Evolutionary conservation across 108 stramenopile genomes (phyloP).

Genomic region (Fistulifera pelliculosa): DNA sequence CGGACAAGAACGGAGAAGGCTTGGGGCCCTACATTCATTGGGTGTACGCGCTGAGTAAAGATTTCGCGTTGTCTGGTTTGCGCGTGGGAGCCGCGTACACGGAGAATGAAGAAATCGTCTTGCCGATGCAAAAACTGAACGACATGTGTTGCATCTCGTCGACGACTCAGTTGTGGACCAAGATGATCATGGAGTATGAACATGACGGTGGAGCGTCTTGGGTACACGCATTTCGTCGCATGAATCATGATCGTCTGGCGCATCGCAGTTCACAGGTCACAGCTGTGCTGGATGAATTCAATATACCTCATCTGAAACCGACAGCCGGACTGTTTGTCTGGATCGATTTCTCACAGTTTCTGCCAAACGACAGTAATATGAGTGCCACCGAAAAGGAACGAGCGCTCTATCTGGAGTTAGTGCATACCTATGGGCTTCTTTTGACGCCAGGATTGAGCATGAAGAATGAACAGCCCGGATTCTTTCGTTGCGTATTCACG

Average conservation of each 20-base stretch:
- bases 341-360: conserved; percentile 73
- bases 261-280: conserved; percentile 45
- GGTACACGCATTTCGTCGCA: conserved; percentile 38
- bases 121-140: conserved; percentile 74
- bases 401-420: conserved; percentile 51
- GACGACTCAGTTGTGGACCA: conserved; percentile 66
- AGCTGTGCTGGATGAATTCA: conserved; percentile 37
- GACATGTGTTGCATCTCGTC: conserved; percentile 77
- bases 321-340: conserved; percentile 76
- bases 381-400: conserved; percentile 53
- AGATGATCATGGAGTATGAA: conserved; percentile 39
- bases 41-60: conserved; percentile 81
- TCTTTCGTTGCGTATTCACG: conserved; percentile 83
- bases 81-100: conserved; percentile 75
- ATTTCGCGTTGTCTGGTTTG: conserved; percentile 79
- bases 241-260: conserved; percentile 43
- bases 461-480: conserved; percentile 73
- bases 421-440: conserved; percentile 68
- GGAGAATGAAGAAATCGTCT: conserved; percentile 60
- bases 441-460: conserved; percentile 81
- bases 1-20: conserved; percentile 20
- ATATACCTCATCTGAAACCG: conserved; percentile 52
- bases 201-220: conserved; percentile 18
- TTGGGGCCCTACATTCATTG: conserved; percentile 74
- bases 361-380: conserved; percentile 31